Conservation (phyloP, 805 yeast species). For the Wickerhamiella musiphila region DNA sequence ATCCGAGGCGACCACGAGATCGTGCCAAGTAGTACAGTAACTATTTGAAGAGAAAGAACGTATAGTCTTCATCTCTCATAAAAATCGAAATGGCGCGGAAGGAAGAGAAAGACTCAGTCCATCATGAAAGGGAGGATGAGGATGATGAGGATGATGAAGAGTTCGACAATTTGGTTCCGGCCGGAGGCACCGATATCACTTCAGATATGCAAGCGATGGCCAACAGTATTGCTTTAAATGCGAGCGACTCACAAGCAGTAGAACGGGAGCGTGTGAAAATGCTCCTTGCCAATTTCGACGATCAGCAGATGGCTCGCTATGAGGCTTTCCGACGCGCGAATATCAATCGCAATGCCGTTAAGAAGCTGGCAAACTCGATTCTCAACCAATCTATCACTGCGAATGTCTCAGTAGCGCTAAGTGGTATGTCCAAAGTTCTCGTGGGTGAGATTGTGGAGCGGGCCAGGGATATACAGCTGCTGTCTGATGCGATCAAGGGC, state of each 20-base stretch:
- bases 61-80: too few relatives aligned
- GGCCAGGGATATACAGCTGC: slow-evolving; percentile 54
- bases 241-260: slow-evolving; percentile 8
- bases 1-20: too few relatives aligned
- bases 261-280: slow-evolving; percentile 26
- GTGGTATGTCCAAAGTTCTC: slow-evolving; percentile 76
- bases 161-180: neutral
- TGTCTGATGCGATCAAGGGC: slow-evolving; percentile 25
- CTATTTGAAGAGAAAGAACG: too few relatives aligned
- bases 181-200: too few relatives aligned
- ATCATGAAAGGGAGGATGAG: slow-evolving; percentile 1
- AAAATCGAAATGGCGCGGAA: too few relatives aligned
- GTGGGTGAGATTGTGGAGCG: slow-evolving; percentile 79
- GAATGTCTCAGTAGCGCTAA: slow-evolving; percentile 61
- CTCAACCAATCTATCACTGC: slow-evolving; percentile 67
- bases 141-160: slow-evolving; percentile 2
- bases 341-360: slow-evolving; percentile 54
- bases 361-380: slow-evolving; percentile 60
- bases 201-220: too few relatives aligned
- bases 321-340: slow-evolving; percentile 74
- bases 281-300: slow-evolving; percentile 53
- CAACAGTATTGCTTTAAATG: neutral
- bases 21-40: too few relatives aligned
- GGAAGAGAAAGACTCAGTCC: too few relatives aligned
- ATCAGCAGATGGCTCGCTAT: slow-evolving; percentile 73